Base-by-base conservation (phyloP, 768 basidiomycete species). In the Suillus subalutaceus region DNA sequence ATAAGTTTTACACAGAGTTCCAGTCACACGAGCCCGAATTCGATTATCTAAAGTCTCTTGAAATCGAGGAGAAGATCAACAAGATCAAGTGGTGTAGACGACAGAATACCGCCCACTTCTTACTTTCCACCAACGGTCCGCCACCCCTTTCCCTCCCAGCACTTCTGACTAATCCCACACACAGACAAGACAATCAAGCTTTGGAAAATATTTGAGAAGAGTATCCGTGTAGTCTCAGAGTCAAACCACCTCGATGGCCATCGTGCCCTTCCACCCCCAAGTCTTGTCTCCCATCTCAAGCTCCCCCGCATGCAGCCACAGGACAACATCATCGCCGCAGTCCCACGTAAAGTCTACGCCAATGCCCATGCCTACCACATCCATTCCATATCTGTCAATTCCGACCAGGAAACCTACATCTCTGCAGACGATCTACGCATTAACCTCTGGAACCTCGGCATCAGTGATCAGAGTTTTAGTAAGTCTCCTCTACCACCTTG, bases 61-160 rank as follows among this genome's bases (percentile, higher is more conserved):
- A 99, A 86, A 99, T 99, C 80, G 97, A 99, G 81, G 97, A 99
- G 87, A 99, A 99, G 91, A 99, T 99, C 85, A 99, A 99, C 85
- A 94, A 97, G 88, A 99, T 99, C 88, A 94, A 96, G 79, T 99
- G 97, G 97, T 98, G 96, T 85, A 96, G 90, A 83, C 88, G 97
- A 70, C 96, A 97, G 82, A 99, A 99, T 78, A 86, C 93, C 56
- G 96, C 97, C 55, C 97, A 99, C 80, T 99, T 99, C 80, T 81
- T 99, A 65, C 80, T 99, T 62, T 97, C 96, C 66, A 99, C 97
- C 38, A 99, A 99, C 73, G 97, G 97, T 97, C 67, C 67, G 85
- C 79, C 46, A 40, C 63, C 65, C 64, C 62, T 26, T 32, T 18
- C n/a, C 5, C 64, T 48, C 30, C 58, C 26, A 56, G 59, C 62